phyloP scores from a whole-genome alignment of 2,329 filamentous ascomycete species.

The Alternaria incomplexa region DNA sequence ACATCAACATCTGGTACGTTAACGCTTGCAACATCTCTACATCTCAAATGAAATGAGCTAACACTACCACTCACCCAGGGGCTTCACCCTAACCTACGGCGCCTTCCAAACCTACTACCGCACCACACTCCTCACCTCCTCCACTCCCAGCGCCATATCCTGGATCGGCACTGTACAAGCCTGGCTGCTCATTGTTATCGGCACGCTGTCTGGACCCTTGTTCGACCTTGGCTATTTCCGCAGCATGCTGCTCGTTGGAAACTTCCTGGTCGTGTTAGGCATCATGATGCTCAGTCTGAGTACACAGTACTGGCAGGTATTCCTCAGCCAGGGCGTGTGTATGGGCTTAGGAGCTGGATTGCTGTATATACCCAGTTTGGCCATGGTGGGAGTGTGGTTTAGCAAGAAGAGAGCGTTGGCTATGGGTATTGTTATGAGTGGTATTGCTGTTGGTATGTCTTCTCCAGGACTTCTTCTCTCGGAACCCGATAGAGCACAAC shows the following conservation, averaged over 20 bases:
- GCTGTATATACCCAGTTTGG: conserved; percentile 47
- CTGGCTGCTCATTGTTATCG: conserved; percentile 61
- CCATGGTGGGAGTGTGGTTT: conserved; percentile 47
- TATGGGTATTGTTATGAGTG: conserved; percentile 46
- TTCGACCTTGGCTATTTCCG: conserved; percentile 58
- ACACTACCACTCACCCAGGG: conserved; percentile 33
- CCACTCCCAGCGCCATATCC: conserved; percentile 48
- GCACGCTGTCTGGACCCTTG: conserved; percentile 53
- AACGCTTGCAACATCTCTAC: neutral
- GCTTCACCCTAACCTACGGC: conserved; percentile 51
- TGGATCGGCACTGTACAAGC: conserved; percentile 56
- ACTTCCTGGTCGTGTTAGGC: conserved; percentile 62
- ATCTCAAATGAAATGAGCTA: neutral
- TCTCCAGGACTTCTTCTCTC: neutral
- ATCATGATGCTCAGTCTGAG: conserved; percentile 68
- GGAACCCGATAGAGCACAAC: neutral
- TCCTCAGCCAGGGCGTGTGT: conserved; percentile 62
- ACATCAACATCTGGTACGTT: conserved; percentile 48
- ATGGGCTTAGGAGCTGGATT: conserved; percentile 49
- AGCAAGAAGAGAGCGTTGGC: conserved; percentile 41
- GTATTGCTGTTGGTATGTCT: conserved; percentile 46
- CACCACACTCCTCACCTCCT: conserved; percentile 44
- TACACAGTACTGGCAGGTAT: conserved; percentile 60
- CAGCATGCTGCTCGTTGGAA: conserved; percentile 55
- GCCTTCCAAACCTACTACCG: conserved; percentile 57